These are phyloP conservation scores for Trypanosoma congolense DNA, from an alignment of 208 protist genomes.

Conservation along the genomic window DNA sequence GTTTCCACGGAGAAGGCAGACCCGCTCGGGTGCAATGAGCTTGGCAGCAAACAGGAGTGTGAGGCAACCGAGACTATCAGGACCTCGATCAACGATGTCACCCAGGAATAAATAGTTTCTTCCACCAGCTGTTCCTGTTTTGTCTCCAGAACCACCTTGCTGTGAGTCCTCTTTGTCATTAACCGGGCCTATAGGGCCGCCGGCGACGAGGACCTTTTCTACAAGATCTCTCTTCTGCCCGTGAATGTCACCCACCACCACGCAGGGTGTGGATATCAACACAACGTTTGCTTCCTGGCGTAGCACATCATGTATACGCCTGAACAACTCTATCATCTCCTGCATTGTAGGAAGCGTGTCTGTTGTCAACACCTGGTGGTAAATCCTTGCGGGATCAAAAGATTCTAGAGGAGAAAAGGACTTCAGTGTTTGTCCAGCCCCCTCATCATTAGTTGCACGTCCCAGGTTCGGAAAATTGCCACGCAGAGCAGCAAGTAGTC, in stretches of 20 bases:
- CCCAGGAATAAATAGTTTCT: conserved; percentile 98
- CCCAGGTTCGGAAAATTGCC: neutral
- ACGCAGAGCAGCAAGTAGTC: conserved; percentile 36
- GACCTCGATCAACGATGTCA: conserved; percentile 99
- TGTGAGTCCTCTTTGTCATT: conserved; percentile 1
- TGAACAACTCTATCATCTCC: conserved; percentile 76
- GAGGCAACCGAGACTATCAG: conserved; percentile 94
- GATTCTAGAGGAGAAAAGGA: neutral
- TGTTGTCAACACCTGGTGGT: conserved; percentile 42
- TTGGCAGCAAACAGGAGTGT: conserved; percentile 95
- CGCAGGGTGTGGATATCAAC: conserved; percentile 90
- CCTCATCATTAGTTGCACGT: too few relatives aligned
- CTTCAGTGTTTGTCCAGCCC: neutral
- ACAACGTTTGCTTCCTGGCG: conserved; percentile 95
- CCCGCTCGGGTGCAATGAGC: conserved; percentile 95
- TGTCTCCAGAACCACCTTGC: neutral
- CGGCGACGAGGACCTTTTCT: conserved; percentile 53
- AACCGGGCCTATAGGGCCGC: conserved; percentile 38
- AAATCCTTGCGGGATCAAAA: conserved; percentile 57
- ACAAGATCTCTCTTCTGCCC: conserved; percentile 76
- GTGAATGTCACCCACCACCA: conserved; percentile 87
- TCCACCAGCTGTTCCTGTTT: neutral
- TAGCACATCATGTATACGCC: conserved; percentile 63
- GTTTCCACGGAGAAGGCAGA: conserved; percentile 99
- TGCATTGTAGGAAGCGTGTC: conserved; percentile 53